Evolutionary conservation across 768 basidiomycete genomes (phyloP).

Genomic region (Cystofilobasidium bisporidii): DNA sequence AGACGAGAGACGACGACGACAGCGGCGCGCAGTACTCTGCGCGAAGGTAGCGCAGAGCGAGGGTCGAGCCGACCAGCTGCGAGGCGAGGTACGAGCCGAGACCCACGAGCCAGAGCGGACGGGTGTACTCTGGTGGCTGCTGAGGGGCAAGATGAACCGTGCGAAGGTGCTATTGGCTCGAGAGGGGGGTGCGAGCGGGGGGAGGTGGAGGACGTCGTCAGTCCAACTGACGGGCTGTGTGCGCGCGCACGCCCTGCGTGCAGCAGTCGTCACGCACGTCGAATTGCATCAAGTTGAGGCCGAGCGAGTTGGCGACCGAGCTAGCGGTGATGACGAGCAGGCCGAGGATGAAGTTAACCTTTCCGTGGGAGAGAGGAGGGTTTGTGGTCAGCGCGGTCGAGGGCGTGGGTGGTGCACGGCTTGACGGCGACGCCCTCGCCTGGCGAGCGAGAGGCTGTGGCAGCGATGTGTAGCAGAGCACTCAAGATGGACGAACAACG

Average conservation of each 20-base stretch:
- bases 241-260: no score
- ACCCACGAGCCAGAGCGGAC: conserved; percentile 22
- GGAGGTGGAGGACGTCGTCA: not conserved
- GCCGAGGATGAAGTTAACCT: conserved; percentile 28
- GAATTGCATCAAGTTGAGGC: conserved; percentile 24
- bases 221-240: no score
- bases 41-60: conserved; percentile 22
- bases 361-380: not conserved
- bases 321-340: conserved; percentile 21
- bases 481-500: not conserved
- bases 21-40: conserved; percentile 25
- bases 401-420: no score
- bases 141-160: not conserved
- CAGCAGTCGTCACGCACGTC: not conserved
- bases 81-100: conserved; percentile 14
- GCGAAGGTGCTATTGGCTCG: not conserved
- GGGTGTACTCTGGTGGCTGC: conserved; percentile 13
- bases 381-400: not conserved
- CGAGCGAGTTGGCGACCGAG: conserved; percentile 16
- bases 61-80: conserved; percentile 17
- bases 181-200: not conserved
- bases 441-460: no score
- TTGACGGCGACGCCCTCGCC: no score
- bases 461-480: not conserved
- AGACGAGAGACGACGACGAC: conserved; percentile 5